phyloP scores from a whole-genome alignment of 768 basidiomycete species.

The Gymnopilus junonius region DNA sequence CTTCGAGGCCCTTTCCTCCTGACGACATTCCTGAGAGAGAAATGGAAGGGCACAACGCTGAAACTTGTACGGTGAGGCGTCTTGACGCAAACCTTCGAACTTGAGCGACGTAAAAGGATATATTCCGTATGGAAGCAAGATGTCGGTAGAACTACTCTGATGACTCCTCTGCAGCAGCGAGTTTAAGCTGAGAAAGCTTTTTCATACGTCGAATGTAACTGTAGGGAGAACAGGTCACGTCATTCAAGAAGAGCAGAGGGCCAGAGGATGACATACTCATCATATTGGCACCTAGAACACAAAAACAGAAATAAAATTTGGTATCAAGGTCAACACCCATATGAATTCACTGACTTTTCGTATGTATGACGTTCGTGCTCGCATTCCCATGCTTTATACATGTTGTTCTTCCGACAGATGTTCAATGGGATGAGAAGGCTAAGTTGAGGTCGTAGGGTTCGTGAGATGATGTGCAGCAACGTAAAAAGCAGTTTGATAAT shows the following conservation, averaged over 20 bases:
- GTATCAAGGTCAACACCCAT: background rate
- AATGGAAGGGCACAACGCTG: background rate
- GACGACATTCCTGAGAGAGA: background rate
- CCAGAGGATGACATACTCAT: constrained; percentile 69
- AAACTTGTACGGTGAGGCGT: background rate
- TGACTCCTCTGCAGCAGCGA: constrained; percentile 41
- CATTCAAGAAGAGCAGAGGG: background rate
- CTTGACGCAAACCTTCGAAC: background rate
- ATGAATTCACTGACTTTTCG: constrained; percentile 68
- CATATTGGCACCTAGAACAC: constrained; percentile 84
- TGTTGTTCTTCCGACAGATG: constrained; percentile 76
- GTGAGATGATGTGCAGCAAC: background rate
- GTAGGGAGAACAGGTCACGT: constrained; percentile 11
- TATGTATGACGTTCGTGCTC: constrained; percentile 86
- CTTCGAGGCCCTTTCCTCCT: background rate
- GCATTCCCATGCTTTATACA: constrained; percentile 92
- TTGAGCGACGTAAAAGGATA: constrained; percentile 3
- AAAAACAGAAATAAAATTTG: background rate
- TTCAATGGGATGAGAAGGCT: constrained; percentile 90
- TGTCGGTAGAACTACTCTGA: constrained; percentile 18
- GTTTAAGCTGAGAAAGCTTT: constrained; percentile 74
- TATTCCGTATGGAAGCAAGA: constrained; percentile 7
- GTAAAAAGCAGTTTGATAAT: background rate
- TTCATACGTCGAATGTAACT: constrained; percentile 93
- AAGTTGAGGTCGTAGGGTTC: background rate